A percentile compares a stretch with the other conserved stretches of the same genome.
Evolutionary conservation across 345 rosid genomes (phyloP).

Genomic region (Bruguiera gymnorhiza): DNA sequence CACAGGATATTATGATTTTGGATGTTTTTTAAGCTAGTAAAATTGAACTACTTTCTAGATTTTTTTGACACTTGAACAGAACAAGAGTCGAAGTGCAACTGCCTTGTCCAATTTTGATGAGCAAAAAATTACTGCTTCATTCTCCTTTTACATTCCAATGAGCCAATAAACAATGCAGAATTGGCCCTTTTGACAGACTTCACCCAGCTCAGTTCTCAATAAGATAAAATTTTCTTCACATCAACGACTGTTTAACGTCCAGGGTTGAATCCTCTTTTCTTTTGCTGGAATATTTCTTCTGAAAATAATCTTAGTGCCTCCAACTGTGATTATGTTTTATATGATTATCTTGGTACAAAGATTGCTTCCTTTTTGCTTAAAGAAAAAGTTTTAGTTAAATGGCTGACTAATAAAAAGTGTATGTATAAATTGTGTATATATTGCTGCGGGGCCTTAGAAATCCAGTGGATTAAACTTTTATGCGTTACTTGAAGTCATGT

Average conservation of each 20-base stretch:
- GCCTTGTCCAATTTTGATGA: neutral
- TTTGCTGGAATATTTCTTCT: neutral
- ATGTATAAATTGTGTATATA: neutral
- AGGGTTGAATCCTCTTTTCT: neutral
- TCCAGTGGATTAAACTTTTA: neutral
- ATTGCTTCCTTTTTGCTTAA: neutral
- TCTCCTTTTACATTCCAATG: neutral
- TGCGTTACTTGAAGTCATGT: slow-evolving; percentile 5
- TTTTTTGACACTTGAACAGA: neutral
- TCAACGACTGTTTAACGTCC: neutral
- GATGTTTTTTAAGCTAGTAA: neutral
- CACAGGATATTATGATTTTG: neutral
- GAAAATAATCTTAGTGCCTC: neutral
- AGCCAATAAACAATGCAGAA: neutral
- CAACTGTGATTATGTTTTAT: neutral
- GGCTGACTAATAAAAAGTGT: neutral
- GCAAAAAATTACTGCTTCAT: neutral
- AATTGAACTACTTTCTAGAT: neutral
- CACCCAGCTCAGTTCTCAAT: neutral
- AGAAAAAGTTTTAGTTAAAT: neutral
- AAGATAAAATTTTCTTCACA: neutral
- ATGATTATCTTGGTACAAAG: neutral
- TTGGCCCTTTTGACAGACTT: neutral
- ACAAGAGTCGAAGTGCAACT: neutral
- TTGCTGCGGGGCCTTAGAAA: neutral